Base-by-base conservation (phyloP, 2,329 filamentous ascomycete species). In the Colletotrichum lini region DNA sequence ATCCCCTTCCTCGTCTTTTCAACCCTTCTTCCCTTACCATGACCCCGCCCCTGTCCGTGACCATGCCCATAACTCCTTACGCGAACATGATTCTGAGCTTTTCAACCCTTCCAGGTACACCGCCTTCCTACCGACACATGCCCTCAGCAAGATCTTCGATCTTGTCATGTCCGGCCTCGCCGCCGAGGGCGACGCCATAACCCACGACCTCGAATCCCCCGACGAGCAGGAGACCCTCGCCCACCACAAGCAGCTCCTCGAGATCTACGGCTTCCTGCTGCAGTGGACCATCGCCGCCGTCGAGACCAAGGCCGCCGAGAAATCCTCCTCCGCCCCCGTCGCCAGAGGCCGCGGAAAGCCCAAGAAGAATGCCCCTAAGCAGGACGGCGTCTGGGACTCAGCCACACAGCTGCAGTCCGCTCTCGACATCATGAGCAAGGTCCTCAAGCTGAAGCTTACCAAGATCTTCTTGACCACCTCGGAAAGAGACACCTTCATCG, bases 261-360 rank as follows among this genome's bases (percentile, higher is more conserved):
- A 99, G 80, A 93, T 97, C 78, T 98, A 97, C 80, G 96, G 92
- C 44, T 99, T 98, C 78, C 86, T 99, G 13, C 84, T 99, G 59
- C 95, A 98, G 81, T 99, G 96, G 97, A 94, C 94, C 8, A 93
- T 98, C 74, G 93, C 95, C 8, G 94, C 93, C n/a, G 94, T 98
- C 59, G 96, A 99, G 82, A 92, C 93, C 49, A 97, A 98, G 82
- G 93, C 95, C 2, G 93, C 95, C 56, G 96, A 98, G 82, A 98
- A 97, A 82, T 91, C 94, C 0, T 91, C 92, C 1, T 85, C 92
- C 9, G 88, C 91, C 1, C 91, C 93, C 2, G 89, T 88, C n/a
- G 88, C 90, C 9, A 88, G 94, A 77, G 92, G 91, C 53, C 88
- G 94, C 77, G 93, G 92, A 67, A 93, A 93, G 78, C 89, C 91